Conservation (phyloP, 164 flowering plant genomes). For the Sextonia rubra region DNA sequence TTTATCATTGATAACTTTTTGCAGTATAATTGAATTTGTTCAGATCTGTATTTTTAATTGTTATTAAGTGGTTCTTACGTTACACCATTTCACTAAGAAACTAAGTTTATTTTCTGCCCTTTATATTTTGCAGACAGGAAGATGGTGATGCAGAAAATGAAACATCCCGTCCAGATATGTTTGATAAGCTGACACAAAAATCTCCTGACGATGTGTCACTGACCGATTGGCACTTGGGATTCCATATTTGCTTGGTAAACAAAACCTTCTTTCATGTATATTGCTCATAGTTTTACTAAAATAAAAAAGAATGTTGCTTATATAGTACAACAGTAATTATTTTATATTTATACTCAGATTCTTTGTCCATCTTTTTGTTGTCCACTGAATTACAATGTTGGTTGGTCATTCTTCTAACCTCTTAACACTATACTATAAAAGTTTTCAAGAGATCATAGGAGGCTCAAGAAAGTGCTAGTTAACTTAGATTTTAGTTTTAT, state of each 20-base stretch:
- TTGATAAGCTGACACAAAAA: constrained; percentile 47
- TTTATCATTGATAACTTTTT: background rate
- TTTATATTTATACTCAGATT: background rate
- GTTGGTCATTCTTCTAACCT: background rate
- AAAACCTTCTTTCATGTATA: background rate
- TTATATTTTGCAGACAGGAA: constrained; percentile 62
- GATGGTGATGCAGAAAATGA: constrained; percentile 52
- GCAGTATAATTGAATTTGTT: background rate
- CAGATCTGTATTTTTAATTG: background rate
- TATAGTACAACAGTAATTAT: background rate
- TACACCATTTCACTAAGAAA: background rate
- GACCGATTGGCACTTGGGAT: constrained; percentile 89
- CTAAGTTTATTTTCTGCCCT: constrained; percentile 14
- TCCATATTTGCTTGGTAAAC: constrained; percentile 83
- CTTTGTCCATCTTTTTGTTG: background rate
- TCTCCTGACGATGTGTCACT: constrained; percentile 64
- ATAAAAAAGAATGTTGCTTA: too few species aligned
- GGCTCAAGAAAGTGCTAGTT: background rate
- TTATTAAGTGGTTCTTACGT: background rate
- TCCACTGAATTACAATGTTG: background rate
- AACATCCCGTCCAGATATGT: constrained; percentile 34
- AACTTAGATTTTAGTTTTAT: background rate
- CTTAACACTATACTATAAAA: background rate
- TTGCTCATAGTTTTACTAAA: too few species aligned
- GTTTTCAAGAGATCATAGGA: background rate